These are phyloP conservation scores for Saturnispora ahearnii DNA, from an alignment of 805 yeast species.

Conservation along the genomic window DNA sequence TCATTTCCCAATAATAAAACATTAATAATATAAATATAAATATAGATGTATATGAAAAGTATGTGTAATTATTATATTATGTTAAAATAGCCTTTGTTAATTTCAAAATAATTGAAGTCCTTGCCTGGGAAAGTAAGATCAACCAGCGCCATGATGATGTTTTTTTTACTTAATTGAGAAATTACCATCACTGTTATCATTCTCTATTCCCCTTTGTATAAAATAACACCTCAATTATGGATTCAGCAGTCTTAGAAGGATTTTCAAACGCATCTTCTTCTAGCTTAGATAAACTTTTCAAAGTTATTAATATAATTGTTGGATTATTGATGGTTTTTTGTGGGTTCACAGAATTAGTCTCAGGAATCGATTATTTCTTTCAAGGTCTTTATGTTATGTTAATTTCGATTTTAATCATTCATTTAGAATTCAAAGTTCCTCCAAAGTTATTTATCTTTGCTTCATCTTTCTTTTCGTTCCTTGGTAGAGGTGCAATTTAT, in stretches of 20 bases:
- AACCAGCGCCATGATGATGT: too few species aligned
- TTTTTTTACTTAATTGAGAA: neutral
- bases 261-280: neutral
- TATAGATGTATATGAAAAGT: too few species aligned
- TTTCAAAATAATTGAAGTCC: too few species aligned
- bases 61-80: too few species aligned
- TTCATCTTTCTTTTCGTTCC: constrained; percentile 57
- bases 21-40: neutral
- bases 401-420: constrained; percentile 46
- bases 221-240: constrained; percentile 15
- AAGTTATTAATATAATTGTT: constrained; percentile 44
- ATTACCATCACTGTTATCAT: too few species aligned
- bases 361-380: constrained; percentile 36
- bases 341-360: constrained; percentile 42
- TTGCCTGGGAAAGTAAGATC: too few species aligned
- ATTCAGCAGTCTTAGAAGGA: constrained; percentile 36
- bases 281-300: constrained; percentile 31
- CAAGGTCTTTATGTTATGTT: constrained; percentile 49
- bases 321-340: constrained; percentile 42
- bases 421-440: constrained; percentile 40
- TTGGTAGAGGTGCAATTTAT: constrained; percentile 67
- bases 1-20: too few species aligned
- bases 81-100: too few species aligned
- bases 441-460: constrained; percentile 57
- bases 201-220: neutral